A percentile compares a stretch with the other conserved stretches of the same genome.
These are phyloP conservation scores for Didymella pomorum DNA, from an alignment of 2,329 filamentous ascomycete genomes.

Conservation along the genomic window DNA sequence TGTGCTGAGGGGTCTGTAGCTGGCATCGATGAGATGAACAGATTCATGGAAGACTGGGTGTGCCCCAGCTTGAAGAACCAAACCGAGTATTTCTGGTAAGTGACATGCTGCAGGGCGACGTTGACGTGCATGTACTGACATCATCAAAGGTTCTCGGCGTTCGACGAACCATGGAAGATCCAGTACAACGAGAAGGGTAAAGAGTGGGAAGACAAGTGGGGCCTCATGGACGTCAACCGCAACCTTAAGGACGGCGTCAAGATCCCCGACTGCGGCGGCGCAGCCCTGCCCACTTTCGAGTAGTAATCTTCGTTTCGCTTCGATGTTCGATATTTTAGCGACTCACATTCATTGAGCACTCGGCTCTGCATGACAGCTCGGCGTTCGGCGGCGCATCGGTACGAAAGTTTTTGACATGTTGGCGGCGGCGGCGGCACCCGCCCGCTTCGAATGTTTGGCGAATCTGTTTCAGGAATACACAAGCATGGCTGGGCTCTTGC, in stretches of 20 bases:
- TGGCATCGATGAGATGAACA: conserved; percentile 80
- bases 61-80: conserved; percentile 80
- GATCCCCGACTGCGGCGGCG: conserved; percentile 86
- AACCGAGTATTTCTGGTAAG: conserved; percentile 91
- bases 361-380: conserved; percentile 33
- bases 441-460: conserved; percentile 19
- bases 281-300: conserved; percentile 54
- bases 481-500: conserved; percentile 17
- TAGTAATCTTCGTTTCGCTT: conserved; percentile 12
- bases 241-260: conserved; percentile 83
- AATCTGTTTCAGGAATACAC: conserved; percentile 23
- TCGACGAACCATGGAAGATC: conserved; percentile 96
- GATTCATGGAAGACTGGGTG: conserved; percentile 86
- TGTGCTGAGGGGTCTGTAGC: conserved; percentile 78
- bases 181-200: conserved; percentile 70
- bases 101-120: conserved; percentile 9
- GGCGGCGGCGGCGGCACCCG: conserved; percentile 11
- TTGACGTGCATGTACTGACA: conserved; percentile 5
- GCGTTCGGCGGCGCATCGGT: conserved; percentile 32
- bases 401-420: conserved; percentile 26
- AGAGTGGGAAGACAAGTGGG: conserved; percentile 96
- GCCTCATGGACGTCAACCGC: conserved; percentile 83
- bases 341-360: conserved; percentile 16
- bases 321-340: conserved; percentile 21
- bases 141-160: conserved; percentile 77